Percentiles rank a stretch among this genome's conserved stretches.
phyloP scores from a whole-genome alignment of 768 basidiomycete genomes.

The Russula foetens region DNA sequence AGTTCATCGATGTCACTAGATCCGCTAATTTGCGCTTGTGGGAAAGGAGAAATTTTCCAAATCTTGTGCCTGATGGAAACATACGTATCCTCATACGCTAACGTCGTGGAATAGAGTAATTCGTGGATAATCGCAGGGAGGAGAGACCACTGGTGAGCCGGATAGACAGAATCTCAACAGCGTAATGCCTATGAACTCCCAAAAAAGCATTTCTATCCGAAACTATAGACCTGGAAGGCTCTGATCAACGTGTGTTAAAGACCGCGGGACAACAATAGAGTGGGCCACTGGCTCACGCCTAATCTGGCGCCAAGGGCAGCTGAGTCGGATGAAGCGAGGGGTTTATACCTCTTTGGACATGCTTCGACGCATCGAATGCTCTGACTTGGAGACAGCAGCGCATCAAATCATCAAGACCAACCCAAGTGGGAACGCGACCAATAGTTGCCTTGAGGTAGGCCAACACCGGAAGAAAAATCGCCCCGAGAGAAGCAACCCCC shows the following conservation, averaged over 20 bases:
- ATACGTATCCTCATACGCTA: neutral
- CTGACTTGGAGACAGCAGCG: neutral
- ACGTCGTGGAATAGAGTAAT: neutral
- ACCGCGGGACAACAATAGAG: neutral
- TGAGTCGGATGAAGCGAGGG: neutral
- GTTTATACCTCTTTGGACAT: neutral
- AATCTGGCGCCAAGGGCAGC: neutral
- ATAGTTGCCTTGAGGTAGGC: neutral
- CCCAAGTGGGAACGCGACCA: neutral
- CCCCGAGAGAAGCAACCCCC: neutral
- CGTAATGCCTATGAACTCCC: neutral
- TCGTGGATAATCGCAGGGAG: neutral
- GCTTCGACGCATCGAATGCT: neutral
- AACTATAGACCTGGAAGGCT: neutral
- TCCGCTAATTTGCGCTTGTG: conserved; percentile 5
- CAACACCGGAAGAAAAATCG: neutral
- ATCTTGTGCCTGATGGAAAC: neutral
- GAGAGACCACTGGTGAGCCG: neutral
- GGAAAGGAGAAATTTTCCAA: neutral
- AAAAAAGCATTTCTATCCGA: neutral
- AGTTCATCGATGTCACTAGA: neutral
- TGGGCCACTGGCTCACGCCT: conserved; percentile 1
- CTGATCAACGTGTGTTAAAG: neutral
- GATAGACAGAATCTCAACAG: neutral
- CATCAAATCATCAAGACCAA: neutral